Percentiles rank a stretch among this genome's conserved stretches.
These are phyloP conservation scores for Acanthamoeba healyi DNA, from an alignment of 208 protist genomes.

Conservation along the genomic window DNA sequence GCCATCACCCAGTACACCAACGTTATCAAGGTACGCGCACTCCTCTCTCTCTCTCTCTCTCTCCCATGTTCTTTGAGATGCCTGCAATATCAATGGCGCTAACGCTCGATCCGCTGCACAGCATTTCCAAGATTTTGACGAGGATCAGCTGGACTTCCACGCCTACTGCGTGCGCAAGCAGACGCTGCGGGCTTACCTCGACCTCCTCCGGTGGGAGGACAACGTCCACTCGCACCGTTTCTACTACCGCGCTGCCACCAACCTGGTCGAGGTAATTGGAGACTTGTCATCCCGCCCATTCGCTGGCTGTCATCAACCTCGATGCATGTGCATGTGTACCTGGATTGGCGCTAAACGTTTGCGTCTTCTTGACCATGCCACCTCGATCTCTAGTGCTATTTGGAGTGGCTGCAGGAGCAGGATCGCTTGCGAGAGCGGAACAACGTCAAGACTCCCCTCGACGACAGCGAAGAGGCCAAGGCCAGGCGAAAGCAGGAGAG, in stretches of 20 bases:
- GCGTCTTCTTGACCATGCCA: background rate
- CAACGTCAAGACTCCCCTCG: background rate
- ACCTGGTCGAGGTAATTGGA: slow-evolving; percentile 32
- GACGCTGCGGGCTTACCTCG: slow-evolving; percentile 96
- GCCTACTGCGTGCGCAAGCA: slow-evolving; percentile 96
- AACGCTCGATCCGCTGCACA: slow-evolving; percentile 26
- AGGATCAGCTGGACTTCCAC: slow-evolving; percentile 97
- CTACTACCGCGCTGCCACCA: slow-evolving; percentile 3
- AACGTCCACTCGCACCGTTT: slow-evolving; percentile 48
- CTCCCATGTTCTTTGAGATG: background rate
- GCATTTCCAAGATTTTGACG: slow-evolving; percentile 94
- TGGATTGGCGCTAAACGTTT: background rate
- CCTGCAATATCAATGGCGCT: background rate
- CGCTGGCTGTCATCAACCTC: too few species aligned
- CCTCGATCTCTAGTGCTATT: background rate
- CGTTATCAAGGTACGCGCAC: slow-evolving; percentile 88
- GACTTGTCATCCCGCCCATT: too few species aligned
- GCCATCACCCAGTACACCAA: slow-evolving; percentile 94
- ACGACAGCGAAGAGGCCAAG: slow-evolving; percentile 5
- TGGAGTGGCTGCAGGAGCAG: slow-evolving; percentile 7
- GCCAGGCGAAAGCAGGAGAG: slow-evolving; percentile 26
- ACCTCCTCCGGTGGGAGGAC: slow-evolving; percentile 88
- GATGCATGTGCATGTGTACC: too few species aligned
- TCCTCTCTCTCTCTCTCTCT: background rate
- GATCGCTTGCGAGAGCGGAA: background rate